Conservation (phyloP, 805 yeast genomes). For the Cyberlindnera amylophila region DNA sequence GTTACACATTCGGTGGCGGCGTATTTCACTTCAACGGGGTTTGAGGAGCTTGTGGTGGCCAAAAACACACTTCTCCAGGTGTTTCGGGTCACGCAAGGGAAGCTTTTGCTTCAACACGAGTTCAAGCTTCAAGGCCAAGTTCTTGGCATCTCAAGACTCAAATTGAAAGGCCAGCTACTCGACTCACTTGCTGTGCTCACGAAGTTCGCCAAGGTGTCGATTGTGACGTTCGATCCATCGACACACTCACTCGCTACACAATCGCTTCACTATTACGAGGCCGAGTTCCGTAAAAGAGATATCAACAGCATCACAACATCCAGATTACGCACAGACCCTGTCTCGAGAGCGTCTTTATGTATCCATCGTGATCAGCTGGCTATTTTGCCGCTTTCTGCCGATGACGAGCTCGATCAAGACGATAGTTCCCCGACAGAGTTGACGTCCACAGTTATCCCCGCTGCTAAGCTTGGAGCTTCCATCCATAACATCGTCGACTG, state of each 20-base stretch:
- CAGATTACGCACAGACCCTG: constrained; percentile 48
- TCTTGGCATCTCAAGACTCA: constrained; percentile 49
- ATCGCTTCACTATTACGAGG: constrained; percentile 85
- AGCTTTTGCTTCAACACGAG: constrained; percentile 49
- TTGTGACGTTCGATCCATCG: constrained; percentile 64
- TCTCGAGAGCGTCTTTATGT: constrained; percentile 48
- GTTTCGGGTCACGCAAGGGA: constrained; percentile 24
- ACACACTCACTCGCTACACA: constrained; percentile 58
- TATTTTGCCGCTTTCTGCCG: constrained; percentile 59
- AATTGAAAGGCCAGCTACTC: constrained; percentile 43
- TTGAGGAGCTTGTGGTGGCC: constrained; percentile 59
- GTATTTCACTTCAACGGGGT: constrained; percentile 37
- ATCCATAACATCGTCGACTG: constrained; percentile 65
- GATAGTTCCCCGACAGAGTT: constrained; percentile 24
- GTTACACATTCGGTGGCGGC: constrained; percentile 59
- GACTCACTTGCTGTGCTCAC: constrained; percentile 69
- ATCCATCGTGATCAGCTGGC: constrained; percentile 68
- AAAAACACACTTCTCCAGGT: constrained; percentile 58
- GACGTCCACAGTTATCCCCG: constrained; percentile 54
- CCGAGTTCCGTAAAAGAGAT: constrained; percentile 49
- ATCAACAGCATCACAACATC: constrained; percentile 35
- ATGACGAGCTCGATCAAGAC: constrained; percentile 38
- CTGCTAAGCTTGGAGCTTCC: constrained; percentile 50
- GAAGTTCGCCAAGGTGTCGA: constrained; percentile 70
- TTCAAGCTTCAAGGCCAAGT: constrained; percentile 69